These are phyloP conservation scores for Amanita jacksonii DNA, from an alignment of 768 basidiomycete genomes.

Conservation along the genomic window DNA sequence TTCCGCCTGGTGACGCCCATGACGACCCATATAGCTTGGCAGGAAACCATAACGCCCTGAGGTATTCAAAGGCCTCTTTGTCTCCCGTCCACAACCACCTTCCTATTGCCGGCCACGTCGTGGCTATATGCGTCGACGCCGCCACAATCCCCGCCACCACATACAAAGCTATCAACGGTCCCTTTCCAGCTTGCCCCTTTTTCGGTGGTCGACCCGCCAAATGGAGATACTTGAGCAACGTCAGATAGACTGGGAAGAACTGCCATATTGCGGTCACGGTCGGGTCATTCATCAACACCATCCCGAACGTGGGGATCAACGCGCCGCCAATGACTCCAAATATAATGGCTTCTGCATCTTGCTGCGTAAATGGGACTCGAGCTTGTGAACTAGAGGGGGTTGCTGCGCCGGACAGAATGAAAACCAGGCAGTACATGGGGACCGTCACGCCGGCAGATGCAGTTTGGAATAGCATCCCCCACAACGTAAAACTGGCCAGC, in stretches of 20 bases:
- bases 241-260: conserved; percentile 36
- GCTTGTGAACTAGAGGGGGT: conserved; percentile 16
- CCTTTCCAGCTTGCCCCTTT: conserved; percentile 18
- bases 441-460: conserved; percentile 32
- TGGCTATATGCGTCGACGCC: conserved; percentile 32
- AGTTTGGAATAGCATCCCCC: conserved; percentile 23
- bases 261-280: conserved; percentile 46
- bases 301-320: conserved; percentile 34
- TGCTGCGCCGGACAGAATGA: conserved; percentile 33
- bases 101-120: conserved; percentile 25
- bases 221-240: conserved; percentile 30
- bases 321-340: conserved; percentile 38
- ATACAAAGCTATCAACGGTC: too few species aligned
- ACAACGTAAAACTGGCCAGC: conserved; percentile 30
- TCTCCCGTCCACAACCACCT: too few species aligned
- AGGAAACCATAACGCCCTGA: conserved; percentile 28
- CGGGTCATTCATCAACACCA: conserved; percentile 33
- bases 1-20: conserved; percentile 16
- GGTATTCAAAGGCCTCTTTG: conserved; percentile 21
- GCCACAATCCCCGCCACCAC: conserved; percentile 29
- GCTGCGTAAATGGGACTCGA: conserved; percentile 27
- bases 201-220: conserved; percentile 28
- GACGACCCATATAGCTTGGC: conserved; percentile 13
- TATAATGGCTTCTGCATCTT: conserved; percentile 41
- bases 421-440: conserved; percentile 39